These are phyloP conservation scores for Irpex lacteus DNA, from an alignment of 1,284 basidiomycete genomes.

Conservation along the genomic window DNA sequence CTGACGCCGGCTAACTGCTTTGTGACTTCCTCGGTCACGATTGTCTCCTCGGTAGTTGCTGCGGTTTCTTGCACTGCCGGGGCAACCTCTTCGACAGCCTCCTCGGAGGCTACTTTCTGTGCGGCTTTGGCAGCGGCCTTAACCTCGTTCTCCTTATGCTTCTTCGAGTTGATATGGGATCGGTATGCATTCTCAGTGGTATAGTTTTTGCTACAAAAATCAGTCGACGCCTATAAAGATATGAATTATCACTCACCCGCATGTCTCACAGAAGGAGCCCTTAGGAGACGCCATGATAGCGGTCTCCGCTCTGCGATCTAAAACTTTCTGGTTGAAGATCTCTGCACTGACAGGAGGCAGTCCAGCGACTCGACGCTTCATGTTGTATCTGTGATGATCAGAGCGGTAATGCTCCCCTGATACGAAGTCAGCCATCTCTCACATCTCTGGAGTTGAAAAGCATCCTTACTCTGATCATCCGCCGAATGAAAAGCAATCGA, in stretches of 20 bases:
- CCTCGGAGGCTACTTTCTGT: conserved; percentile 11
- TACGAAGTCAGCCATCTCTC: conserved; percentile 6
- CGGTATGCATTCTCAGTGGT: conserved; percentile 87
- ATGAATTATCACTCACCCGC: conserved; percentile 60
- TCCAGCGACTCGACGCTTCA: conserved; percentile 93
- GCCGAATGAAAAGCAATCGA: conserved; percentile 85
- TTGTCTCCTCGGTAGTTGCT: neutral
- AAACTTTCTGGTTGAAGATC: conserved; percentile 90
- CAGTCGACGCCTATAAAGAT: neutral
- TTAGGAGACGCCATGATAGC: conserved; percentile 65
- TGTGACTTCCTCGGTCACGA: conserved; percentile 8
- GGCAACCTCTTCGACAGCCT: conserved; percentile 15
- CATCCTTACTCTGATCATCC: conserved; percentile 76
- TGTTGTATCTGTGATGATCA: conserved; percentile 97
- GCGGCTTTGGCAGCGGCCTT: conserved; percentile 38
- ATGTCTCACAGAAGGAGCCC: conserved; percentile 72
- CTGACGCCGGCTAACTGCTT: conserved; percentile 18
- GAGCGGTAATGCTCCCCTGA: conserved; percentile 87
- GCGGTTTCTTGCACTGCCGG: conserved; percentile 1
- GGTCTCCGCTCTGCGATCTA: conserved; percentile 74
- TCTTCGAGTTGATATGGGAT: conserved; percentile 87
- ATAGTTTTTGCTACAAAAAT: conserved; percentile 76
- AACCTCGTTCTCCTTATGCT: conserved; percentile 82
- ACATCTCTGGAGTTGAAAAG: neutral
- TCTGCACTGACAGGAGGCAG: conserved; percentile 82